A percentile compares a stretch with the other conserved stretches of the same genome.
Evolutionary conservation across 2,329 filamentous ascomycete species (phyloP).

Genomic region (Shiraia sp.): DNA sequence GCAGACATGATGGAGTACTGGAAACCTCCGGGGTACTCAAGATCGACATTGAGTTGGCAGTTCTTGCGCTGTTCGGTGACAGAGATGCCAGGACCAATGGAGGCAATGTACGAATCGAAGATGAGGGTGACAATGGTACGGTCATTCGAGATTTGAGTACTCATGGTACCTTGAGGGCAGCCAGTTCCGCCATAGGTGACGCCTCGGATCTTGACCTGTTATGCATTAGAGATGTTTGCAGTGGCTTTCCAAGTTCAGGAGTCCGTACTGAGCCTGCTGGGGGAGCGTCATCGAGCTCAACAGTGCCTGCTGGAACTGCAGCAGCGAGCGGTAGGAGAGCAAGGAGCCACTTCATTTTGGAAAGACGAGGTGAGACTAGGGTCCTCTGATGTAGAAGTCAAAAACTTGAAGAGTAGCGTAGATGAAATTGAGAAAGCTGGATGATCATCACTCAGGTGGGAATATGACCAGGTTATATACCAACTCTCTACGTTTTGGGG

Average conservation of each 20-base stretch:
- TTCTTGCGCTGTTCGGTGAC: constrained; percentile 55
- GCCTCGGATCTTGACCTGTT: constrained; percentile 47
- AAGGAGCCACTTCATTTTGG: constrained; percentile 46
- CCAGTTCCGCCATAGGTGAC: constrained; percentile 55
- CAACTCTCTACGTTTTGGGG: constrained; percentile 18
- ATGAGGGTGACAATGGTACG: constrained; percentile 55
- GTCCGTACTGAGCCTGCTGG: constrained; percentile 32
- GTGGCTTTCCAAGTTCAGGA: neutral
- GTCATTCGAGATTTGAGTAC: constrained; percentile 49
- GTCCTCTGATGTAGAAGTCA: constrained; percentile 14
- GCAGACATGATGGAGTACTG: constrained; percentile 58
- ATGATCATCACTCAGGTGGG: constrained; percentile 36
- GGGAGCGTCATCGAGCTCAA: constrained; percentile 31
- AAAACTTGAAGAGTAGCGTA: constrained; percentile 20
- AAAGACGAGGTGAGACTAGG: constrained; percentile 12
- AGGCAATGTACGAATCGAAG: constrained; percentile 57
- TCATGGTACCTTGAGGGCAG: constrained; percentile 51
- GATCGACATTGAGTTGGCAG: constrained; percentile 58
- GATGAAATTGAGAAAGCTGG: constrained; percentile 27
- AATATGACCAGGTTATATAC: constrained; percentile 39
- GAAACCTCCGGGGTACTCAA: constrained; percentile 57
- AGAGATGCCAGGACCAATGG: constrained; percentile 51
- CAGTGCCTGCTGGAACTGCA: constrained; percentile 27
- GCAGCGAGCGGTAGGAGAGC: constrained; percentile 40
- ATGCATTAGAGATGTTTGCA: constrained; percentile 16